A percentile compares a stretch with the other conserved stretches of the same genome.
phyloP scores from a whole-genome alignment of 331 rosid genomes.

The Rosa hybrid region DNA sequence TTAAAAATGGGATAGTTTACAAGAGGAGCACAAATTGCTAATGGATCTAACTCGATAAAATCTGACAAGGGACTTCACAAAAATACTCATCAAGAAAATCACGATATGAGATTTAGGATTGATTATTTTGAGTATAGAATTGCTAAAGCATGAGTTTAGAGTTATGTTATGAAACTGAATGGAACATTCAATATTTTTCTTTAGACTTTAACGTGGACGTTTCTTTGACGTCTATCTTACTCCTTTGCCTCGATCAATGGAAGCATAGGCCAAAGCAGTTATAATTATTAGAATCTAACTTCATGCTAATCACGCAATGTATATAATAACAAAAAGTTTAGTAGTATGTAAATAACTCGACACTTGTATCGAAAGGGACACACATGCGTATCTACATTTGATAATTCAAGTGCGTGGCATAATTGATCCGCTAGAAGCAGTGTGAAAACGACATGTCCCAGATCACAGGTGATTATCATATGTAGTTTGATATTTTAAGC shows the following conservation, averaged over 20 bases:
- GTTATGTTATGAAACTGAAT: neutral
- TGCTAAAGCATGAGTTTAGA: neutral
- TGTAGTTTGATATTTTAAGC: neutral
- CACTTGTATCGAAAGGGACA: slow-evolving; percentile 10
- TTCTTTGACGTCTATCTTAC: neutral
- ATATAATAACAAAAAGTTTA: neutral
- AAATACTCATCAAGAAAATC: neutral
- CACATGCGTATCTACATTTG: neutral
- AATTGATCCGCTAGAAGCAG: slow-evolving; percentile 9
- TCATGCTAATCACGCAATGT: slow-evolving; percentile 8
- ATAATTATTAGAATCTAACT: neutral
- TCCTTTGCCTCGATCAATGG: neutral
- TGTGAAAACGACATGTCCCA: slow-evolving; percentile 20
- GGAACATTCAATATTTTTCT: neutral
- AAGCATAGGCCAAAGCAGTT: neutral
- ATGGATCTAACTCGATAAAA: neutral
- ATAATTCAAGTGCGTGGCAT: neutral
- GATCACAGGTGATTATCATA: slow-evolving; percentile 17
- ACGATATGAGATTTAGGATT: neutral
- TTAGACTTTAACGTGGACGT: neutral
- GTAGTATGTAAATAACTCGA: neutral
- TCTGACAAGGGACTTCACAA: neutral
- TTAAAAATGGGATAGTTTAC: neutral
- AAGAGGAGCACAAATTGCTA: neutral
- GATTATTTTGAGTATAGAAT: neutral